These are phyloP conservation scores for Celoporthe dispersa DNA, from an alignment of 2,329 filamentous ascomycete genomes.

Conservation along the genomic window DNA sequence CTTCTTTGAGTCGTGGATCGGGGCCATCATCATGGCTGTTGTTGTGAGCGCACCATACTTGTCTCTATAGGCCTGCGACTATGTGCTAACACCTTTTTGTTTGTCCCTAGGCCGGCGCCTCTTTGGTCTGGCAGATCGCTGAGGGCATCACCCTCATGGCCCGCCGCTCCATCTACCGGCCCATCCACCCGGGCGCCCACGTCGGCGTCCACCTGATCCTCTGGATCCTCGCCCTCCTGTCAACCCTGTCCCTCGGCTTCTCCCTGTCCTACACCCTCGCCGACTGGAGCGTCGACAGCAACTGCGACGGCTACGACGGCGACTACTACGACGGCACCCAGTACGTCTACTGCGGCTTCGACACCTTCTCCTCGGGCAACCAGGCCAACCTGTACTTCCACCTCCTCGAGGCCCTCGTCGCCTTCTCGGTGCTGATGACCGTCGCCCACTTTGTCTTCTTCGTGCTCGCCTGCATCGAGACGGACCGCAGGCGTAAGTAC, in stretches of 20 bases:
- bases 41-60: neutral
- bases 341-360: conserved; percentile 30
- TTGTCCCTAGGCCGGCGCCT: conserved; percentile 39
- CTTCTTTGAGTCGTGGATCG: conserved; percentile 1
- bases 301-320: conserved; percentile 13
- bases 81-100: neutral
- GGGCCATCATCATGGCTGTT: conserved; percentile 10
- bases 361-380: conserved; percentile 18
- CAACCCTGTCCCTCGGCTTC: conserved; percentile 46
- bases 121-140: conserved; percentile 44
- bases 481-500: conserved; percentile 28
- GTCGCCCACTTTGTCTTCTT: conserved; percentile 30
- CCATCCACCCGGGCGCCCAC: conserved; percentile 50
- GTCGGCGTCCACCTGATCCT: conserved; percentile 48
- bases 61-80: no score
- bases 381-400: conserved; percentile 17
- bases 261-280: conserved; percentile 35
- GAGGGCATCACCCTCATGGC: conserved; percentile 45
- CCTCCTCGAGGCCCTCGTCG: conserved; percentile 31
- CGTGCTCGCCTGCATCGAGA: conserved; percentile 32
- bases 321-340: conserved; percentile 23
- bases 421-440: conserved; percentile 30
- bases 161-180: conserved; percentile 38
- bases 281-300: conserved; percentile 32
- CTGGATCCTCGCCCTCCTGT: conserved; percentile 41